Base-by-base conservation (phyloP, 305 asterid species). In the Ajuga reptans region DNA sequence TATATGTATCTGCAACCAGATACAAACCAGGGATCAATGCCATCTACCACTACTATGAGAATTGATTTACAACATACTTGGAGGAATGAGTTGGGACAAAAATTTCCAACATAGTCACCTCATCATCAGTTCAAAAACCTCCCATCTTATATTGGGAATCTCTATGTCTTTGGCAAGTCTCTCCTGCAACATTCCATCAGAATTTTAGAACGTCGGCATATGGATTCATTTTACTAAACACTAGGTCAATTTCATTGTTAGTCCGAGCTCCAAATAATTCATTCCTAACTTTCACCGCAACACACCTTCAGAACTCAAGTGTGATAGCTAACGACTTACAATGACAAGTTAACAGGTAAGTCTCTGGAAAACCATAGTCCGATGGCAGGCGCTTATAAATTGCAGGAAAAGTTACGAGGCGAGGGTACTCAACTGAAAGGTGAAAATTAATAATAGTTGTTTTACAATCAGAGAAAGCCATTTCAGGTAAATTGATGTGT, bases 61-160 rank as follows among this genome's bases (percentile, higher is more conserved):
- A 29, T 16, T 54, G 29, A 64, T 16, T 68, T 67, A 56, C 21
- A 37, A 60, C 31, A 54, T 53, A 12, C 34, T 33, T 9, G 54
- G 17, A 16, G 14, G 49, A 17, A 37, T 27, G 14, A 29, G 14
- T 4, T 33, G 24, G 63, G 66, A 61, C 8, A 58, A 17, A 55
- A 51, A 17, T 21, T 6, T 16, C 31, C 42, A 36, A 64, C 17
- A 31, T 37, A 53, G 54, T 36, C 72, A 93, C 99, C 97, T 91
- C 99, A 91, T 93, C 99, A 93, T 93, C 88, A 93, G 78, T 84
- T 93, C 97, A 69, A 93, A 93, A 72, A 91, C 90, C 59, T 89
- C 96, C 99, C 99, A 91, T 84, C 84, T 84, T 69, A 93, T 93
- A 80, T 93, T 93, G 39, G 99, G 99, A 66, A 93, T 91, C 86